Conservation (phyloP, 345 rosid species). For the Euclidium syriacum region DNA sequence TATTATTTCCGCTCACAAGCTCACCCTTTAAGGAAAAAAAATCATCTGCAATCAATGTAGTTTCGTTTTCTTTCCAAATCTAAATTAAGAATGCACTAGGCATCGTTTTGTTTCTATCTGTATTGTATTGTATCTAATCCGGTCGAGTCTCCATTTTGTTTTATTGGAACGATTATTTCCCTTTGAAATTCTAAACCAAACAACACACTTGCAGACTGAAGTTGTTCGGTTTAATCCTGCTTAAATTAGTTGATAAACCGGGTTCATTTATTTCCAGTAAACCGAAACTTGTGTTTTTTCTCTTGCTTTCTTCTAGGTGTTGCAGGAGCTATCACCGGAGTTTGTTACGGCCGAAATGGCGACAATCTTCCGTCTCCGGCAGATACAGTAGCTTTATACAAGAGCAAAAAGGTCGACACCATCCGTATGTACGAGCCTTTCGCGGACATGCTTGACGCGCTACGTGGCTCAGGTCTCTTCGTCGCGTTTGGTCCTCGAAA, state of each 20-base stretch:
- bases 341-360: conserved; percentile 35
- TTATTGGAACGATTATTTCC: too few relatives aligned
- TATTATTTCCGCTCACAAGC: too few relatives aligned
- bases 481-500: conserved; percentile 30
- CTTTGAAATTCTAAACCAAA: too few relatives aligned
- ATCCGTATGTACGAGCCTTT: conserved; percentile 38
- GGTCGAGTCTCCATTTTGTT: background rate
- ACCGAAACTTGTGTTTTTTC: background rate
- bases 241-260: background rate
- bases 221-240: background rate
- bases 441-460: conserved; percentile 27
- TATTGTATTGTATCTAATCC: too few relatives aligned
- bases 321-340: conserved; percentile 20
- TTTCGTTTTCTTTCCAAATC: too few relatives aligned
- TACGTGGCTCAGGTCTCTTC: conserved; percentile 19
- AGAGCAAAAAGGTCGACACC: conserved; percentile 1
- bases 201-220: too few relatives aligned
- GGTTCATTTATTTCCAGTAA: background rate
- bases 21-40: too few relatives aligned
- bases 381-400: conserved; percentile 32
- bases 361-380: conserved; percentile 38
- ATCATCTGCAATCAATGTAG: too few relatives aligned
- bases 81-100: too few relatives aligned
- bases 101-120: too few relatives aligned
- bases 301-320: background rate